Percentiles rank a stretch among this genome's conserved stretches.
Conservation (phyloP, 1,284 basidiomycete genomes). For the Schizophyllum commune region DNA sequence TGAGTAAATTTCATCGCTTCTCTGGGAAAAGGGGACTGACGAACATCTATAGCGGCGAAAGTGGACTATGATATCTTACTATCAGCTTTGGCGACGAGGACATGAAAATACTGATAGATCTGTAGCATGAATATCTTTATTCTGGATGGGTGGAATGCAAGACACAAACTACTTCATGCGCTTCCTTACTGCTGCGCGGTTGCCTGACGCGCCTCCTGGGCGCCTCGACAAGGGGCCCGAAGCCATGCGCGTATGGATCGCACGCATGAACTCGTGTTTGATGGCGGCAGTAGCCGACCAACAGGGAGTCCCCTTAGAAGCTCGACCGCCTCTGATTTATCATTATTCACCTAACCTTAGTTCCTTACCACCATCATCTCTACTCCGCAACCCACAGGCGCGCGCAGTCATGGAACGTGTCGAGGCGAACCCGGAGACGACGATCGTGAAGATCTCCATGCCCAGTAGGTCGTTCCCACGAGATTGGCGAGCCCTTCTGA, state of each 20-base stretch:
- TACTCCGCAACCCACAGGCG: not conserved
- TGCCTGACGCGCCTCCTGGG: no score
- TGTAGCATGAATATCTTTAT: not conserved
- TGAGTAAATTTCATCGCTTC: conserved; percentile 27
- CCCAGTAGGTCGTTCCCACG: conserved; percentile 25
- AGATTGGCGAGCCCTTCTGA: not conserved
- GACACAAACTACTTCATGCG: not conserved
- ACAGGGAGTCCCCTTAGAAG: not conserved
- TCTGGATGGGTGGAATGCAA: not conserved
- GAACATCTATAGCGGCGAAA: conserved; percentile 52
- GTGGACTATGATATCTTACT: conserved; percentile 72
- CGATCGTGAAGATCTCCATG: conserved; percentile 27
- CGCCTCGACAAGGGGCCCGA: no score
- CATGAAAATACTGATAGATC: conserved; percentile 23
- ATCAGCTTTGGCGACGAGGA: conserved; percentile 63
- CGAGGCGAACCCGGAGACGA: conserved; percentile 23
- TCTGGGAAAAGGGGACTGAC: conserved; percentile 1
- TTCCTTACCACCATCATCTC: not conserved
- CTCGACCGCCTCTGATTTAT: not conserved
- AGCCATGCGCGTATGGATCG: not conserved
- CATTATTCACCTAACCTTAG: no score
- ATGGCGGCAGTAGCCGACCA: not conserved
- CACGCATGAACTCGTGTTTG: not conserved
- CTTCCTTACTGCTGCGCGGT: not conserved
- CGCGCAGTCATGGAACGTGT: conserved; percentile 23